Percentiles rank a stretch among this genome's conserved stretches.
phyloP scores from a whole-genome alignment of 192 early-diverging fungal genomes.

The Linderina pennispora region DNA sequence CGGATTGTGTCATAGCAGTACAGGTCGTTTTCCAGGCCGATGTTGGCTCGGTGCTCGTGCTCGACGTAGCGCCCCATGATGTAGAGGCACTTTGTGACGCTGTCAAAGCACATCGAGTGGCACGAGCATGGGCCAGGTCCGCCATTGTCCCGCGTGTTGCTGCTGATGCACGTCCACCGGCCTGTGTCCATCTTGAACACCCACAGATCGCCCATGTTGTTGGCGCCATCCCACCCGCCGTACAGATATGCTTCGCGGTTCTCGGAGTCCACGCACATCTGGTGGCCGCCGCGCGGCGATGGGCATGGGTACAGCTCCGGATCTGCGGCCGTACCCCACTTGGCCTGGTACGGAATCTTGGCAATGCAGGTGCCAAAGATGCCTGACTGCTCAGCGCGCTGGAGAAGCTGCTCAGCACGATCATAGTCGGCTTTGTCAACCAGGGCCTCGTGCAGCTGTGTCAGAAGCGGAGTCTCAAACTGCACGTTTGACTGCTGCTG shows the following conservation, averaged over 20 bases:
- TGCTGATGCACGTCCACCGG: conserved; percentile 71
- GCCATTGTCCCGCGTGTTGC: conserved; percentile 66
- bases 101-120: conserved; percentile 90
- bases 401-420: conserved; percentile 64
- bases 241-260: conserved; percentile 73
- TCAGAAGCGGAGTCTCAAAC: conserved; percentile 78
- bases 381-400: conserved; percentile 51
- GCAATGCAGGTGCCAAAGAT: conserved; percentile 70
- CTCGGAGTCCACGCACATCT: conserved; percentile 88
- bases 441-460: conserved; percentile 62
- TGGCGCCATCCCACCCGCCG: conserved; percentile 91
- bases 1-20: conserved; percentile 76
- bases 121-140: conserved; percentile 87
- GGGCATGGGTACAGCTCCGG: conserved; percentile 29
- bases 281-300: conserved; percentile 84
- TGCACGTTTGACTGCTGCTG: conserved; percentile 54
- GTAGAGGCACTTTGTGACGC: conserved; percentile 64
- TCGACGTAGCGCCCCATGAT: conserved; percentile 89
- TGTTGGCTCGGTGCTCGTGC: conserved; percentile 57
- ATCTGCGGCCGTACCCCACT: conserved; percentile 52
- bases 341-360: conserved; percentile 61
- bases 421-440: conserved; percentile 69
- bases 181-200: conserved; percentile 52
- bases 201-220: conserved; percentile 91
- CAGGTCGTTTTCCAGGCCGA: conserved; percentile 76